These are phyloP conservation scores for Lactarius deliciosus DNA, from an alignment of 768 basidiomycete species.

Conservation along the genomic window DNA sequence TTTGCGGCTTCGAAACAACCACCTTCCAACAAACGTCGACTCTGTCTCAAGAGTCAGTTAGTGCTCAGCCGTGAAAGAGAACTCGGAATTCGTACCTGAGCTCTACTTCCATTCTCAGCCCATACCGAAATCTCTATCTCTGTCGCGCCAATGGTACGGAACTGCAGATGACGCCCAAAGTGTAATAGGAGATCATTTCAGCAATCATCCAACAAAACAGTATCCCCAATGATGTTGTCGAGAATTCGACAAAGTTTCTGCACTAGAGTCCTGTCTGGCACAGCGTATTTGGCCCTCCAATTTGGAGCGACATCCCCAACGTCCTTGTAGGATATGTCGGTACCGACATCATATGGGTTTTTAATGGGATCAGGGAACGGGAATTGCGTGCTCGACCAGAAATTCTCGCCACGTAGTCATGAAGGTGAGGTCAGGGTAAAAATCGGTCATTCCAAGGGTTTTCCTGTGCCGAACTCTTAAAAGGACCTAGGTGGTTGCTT, in stretches of 20 bases:
- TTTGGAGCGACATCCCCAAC: too few species aligned
- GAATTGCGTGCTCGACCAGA: slow-evolving; percentile 1
- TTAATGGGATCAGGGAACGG: neutral
- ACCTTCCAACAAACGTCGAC: neutral
- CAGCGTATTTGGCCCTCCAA: too few species aligned
- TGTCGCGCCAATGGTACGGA: neutral
- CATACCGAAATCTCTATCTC: neutral
- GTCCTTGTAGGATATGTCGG: too few species aligned
- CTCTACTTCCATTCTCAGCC: neutral
- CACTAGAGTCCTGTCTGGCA: too few species aligned
- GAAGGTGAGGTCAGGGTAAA: neutral
- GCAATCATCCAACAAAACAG: neutral
- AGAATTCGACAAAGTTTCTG: too few species aligned
- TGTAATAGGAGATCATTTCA: neutral
- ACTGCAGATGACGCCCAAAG: neutral
- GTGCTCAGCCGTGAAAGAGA: neutral
- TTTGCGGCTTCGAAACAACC: too few species aligned
- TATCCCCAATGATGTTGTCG: neutral
- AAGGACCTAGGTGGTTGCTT: too few species aligned
- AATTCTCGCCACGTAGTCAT: neutral
- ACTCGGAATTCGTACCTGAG: neutral
- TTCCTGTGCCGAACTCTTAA: too few species aligned
- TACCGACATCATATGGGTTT: too few species aligned
- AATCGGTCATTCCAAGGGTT: too few species aligned
- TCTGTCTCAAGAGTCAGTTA: neutral